Evolutionary conservation across 306 rosid genomes (phyloP).

Genomic region (Corylus heterophylla): DNA sequence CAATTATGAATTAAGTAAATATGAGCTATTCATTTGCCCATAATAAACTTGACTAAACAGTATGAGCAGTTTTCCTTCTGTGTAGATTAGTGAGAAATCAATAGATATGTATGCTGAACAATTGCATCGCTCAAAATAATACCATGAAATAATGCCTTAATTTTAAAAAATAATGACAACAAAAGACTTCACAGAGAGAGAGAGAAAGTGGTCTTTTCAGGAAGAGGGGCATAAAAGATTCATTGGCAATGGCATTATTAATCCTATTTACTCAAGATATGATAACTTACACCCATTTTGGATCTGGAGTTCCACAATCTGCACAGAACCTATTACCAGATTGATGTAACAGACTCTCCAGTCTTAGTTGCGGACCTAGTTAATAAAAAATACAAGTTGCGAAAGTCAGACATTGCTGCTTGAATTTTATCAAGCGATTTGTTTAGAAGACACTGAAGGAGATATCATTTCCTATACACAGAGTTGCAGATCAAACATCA

Average conservation of each 20-base stretch:
- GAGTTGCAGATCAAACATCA: background rate
- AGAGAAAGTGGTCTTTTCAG: background rate
- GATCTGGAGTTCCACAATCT: slow-evolving; percentile 90
- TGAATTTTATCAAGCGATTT: slow-evolving; percentile 4
- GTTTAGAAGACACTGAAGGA: background rate
- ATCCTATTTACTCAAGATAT: background rate
- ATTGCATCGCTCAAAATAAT: background rate
- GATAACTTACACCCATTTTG: slow-evolving; percentile 93
- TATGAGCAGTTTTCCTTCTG: background rate
- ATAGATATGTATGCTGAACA: background rate
- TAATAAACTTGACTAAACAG: slow-evolving; percentile 12
- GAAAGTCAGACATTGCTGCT: slow-evolving; percentile 9
- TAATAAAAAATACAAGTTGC: slow-evolving; percentile 21
- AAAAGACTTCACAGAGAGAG: background rate
- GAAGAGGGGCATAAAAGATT: background rate
- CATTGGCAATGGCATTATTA: background rate
- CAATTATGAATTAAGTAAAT: slow-evolving; percentile 1
- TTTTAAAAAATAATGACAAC: background rate
- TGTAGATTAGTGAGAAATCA: background rate
- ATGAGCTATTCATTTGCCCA: slow-evolving; percentile 15
- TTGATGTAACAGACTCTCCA: slow-evolving; percentile 53
- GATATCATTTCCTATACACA: background rate
- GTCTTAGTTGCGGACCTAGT: slow-evolving; percentile 64
- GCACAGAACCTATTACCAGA: slow-evolving; percentile 67
- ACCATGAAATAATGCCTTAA: background rate